Evolutionary conservation across 768 basidiomycete genomes (phyloP).

Genomic region (Fomitopsis pulvina): DNA sequence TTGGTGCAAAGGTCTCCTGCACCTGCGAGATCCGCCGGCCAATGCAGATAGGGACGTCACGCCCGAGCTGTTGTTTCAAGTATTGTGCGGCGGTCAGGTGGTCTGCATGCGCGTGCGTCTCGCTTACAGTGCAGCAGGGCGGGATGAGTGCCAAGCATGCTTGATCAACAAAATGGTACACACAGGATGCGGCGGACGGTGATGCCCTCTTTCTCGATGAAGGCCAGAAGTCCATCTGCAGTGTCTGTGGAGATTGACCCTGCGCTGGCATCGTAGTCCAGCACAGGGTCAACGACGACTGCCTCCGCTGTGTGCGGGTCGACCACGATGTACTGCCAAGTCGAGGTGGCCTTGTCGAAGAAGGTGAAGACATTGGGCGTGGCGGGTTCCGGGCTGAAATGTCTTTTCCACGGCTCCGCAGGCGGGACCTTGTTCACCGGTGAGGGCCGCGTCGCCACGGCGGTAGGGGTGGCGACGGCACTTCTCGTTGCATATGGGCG

Average conservation of each 20-base stretch:
- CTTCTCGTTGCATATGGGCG: not conserved
- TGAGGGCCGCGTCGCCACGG: not conserved
- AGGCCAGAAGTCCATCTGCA: conserved; percentile 27
- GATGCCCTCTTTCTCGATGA: conserved; percentile 23
- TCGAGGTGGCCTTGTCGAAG: conserved; percentile 24
- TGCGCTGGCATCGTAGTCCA: conserved; percentile 29
- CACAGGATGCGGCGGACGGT: conserved; percentile 29
- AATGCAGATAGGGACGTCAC: conserved; percentile 27
- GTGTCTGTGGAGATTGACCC: conserved; percentile 26
- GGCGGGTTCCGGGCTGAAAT: conserved; percentile 12
- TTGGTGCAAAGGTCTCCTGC: conserved; percentile 27
- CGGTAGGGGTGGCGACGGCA: not conserved
- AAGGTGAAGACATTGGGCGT: conserved; percentile 22
- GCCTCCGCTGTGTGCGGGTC: conserved; percentile 48
- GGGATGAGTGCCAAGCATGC: no score
- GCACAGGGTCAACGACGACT: conserved; percentile 29
- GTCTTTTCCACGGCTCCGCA: conserved; percentile 17
- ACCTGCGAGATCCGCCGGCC: conserved; percentile 29
- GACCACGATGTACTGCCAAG: conserved; percentile 49
- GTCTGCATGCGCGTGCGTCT: conserved; percentile 35
- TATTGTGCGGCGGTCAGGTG: conserved; percentile 33
- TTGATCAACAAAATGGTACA: no score
- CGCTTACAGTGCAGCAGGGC: no score
- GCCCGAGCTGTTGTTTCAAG: conserved; percentile 24
- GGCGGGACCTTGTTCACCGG: conserved; percentile 5